Evolutionary conservation across 2,329 filamentous ascomycete species (phyloP), one percentile per base, ranked within the genome.

Genomic region (Aspergillus persii): DNA sequence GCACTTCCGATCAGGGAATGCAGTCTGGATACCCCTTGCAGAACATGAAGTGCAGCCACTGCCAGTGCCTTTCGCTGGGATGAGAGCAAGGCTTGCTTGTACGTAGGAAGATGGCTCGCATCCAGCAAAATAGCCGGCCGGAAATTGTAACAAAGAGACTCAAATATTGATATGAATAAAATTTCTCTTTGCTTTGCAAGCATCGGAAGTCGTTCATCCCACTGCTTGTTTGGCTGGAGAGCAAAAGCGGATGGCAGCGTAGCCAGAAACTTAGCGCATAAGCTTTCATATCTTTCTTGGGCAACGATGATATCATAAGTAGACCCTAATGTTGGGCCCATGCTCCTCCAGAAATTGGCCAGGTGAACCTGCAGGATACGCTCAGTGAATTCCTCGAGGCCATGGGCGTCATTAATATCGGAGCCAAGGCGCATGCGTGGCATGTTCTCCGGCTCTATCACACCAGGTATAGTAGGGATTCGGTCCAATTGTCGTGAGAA

Each of bases 341-440:
- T 26, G 18, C 6, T 5, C 4, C 3, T 50, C 58, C 58, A 60
- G 29, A 57, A 60, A 26, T 18, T 33, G 8, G 31, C 58, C 29
- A 60, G 50, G 12, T 44, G 54, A 7, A 41, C 58, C 26, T 60
- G 58, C n/a, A 55, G 50, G n/a, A 60, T 48, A 4, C 55, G 54
- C 44, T 54, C 44, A 8, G 58, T 60, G 46, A 60, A 60, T 5
- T 15, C 3, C 2, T 57, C 58, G 12, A 54, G 12, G 4, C 36
- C 36, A n/a, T 39, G 58, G 15, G 54, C 51, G n/a, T 30, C 36
- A 47, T 18, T 8, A 6, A 48, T 48, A 18, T 52, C 51, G 6
- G 50, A 33, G 3, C 30, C 36, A 12, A 57, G 55, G 31, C 26
- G 54, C 33, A 57, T 26, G 8, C 31, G 55, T 23, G 58, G 58